phyloP scores from a whole-genome alignment of 352 stramenopile species.

The Phytopythium aichiense region DNA sequence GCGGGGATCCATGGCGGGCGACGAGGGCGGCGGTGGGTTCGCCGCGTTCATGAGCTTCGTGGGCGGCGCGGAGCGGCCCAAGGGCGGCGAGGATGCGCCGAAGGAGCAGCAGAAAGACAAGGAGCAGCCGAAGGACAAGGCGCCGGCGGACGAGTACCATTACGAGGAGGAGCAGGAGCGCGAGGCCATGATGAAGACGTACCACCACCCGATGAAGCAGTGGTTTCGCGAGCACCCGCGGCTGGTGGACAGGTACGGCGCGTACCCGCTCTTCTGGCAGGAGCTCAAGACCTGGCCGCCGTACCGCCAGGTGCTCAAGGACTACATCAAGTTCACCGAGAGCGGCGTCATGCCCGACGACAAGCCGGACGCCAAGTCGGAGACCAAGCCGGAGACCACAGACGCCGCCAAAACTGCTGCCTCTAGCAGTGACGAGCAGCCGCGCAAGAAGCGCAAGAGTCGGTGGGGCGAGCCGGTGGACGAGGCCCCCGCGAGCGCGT shows the following conservation, averaged over 20 bases:
- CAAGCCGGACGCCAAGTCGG: conserved; percentile 5
- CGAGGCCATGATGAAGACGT: conserved; percentile 87
- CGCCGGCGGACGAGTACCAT: conserved; percentile 50
- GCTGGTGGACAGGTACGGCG: conserved; percentile 75
- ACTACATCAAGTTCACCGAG: conserved; percentile 85
- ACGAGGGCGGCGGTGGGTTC: conserved; percentile 42
- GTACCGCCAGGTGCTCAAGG: conserved; percentile 90
- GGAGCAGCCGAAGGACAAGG: neutral
- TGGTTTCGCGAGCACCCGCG: conserved; percentile 75
- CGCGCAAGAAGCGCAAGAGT: conserved; percentile 78
- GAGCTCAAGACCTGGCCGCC: conserved; percentile 92
- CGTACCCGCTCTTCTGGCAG: conserved; percentile 94
- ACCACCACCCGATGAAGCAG: conserved; percentile 85
- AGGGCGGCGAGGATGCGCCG: no score
- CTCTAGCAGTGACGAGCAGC: conserved; percentile 33
- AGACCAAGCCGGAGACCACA: neutral
- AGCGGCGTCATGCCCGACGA: conserved; percentile 22
- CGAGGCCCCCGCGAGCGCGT: neutral
- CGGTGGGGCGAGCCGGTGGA: conserved; percentile 79
- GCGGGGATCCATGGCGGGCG: conserved; percentile 36
- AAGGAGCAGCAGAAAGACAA: neutral
- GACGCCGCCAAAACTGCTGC: neutral
- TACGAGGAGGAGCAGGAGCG: conserved; percentile 87
- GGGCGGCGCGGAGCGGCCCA: conserved; percentile 13
- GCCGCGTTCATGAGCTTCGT: conserved; percentile 72